Conservation (phyloP, 345 rosid species). For the Pelargonium nanum region DNA sequence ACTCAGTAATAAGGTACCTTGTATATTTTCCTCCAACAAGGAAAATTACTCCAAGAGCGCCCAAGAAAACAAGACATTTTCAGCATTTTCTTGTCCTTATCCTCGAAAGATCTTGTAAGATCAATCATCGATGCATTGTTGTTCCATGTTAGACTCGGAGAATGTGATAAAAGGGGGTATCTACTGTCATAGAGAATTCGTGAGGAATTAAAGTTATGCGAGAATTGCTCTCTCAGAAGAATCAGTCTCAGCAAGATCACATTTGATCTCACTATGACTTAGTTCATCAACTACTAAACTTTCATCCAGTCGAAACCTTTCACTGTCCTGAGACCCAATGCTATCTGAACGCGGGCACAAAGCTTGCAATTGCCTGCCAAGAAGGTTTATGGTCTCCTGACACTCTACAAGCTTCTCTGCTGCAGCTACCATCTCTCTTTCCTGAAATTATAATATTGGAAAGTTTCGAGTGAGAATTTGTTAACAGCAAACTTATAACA, state of each 20-base stretch:
- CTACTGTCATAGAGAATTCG: background rate
- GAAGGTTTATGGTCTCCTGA: slow-evolving; percentile 61
- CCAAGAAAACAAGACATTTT: background rate
- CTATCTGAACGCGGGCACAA: slow-evolving; percentile 35
- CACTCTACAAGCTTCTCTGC: slow-evolving; percentile 72
- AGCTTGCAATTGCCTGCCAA: slow-evolving; percentile 55
- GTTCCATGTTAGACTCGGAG: background rate
- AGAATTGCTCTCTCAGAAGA: no score
- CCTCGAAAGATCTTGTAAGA: background rate
- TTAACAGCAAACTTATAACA: no score
- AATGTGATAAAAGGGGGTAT: background rate
- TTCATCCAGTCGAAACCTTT: slow-evolving; percentile 11
- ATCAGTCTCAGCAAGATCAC: background rate
- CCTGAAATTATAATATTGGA: slow-evolving; percentile 26
- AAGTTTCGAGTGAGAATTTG: background rate
- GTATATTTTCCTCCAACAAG: no score
- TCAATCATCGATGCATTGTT: background rate
- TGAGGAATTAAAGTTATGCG: no score
- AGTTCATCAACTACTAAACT: slow-evolving; percentile 12
- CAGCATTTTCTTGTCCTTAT: background rate
- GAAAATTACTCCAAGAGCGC: background rate
- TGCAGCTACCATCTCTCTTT: slow-evolving; percentile 45
- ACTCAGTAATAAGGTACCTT: background rate
- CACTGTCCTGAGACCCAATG: slow-evolving; percentile 14
- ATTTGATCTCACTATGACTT: background rate